These are phyloP conservation scores for Colletotrichum navitas DNA, from an alignment of 2,329 filamentous ascomycete genomes.

Conservation along the genomic window DNA sequence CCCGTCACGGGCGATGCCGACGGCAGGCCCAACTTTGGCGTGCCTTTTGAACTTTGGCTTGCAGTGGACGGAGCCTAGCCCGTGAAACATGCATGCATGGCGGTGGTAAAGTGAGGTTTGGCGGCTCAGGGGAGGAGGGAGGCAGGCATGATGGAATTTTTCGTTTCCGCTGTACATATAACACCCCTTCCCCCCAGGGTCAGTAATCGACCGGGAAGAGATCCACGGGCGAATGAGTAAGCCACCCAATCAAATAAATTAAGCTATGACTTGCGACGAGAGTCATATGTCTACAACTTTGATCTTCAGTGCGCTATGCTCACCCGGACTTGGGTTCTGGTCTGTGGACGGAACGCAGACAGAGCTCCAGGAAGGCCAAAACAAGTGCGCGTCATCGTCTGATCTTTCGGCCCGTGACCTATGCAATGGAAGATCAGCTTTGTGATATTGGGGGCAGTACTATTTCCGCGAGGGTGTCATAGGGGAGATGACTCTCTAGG, in stretches of 20 bases:
- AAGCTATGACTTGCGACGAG: constrained; percentile 2
- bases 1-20: constrained; percentile 63
- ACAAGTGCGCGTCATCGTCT: constrained; percentile 18
- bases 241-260: neutral
- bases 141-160: neutral
- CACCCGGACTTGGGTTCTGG: neutral
- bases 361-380: neutral
- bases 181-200: no score
- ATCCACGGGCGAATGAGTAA: neutral
- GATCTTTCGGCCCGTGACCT: neutral
- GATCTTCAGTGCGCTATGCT: neutral
- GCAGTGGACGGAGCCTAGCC: constrained; percentile 45
- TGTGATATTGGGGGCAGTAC: constrained; percentile 3
- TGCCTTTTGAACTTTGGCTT: constrained; percentile 43
- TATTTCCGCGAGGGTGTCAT: neutral
- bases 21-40: constrained; percentile 66
- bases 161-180: neutral
- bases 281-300: neutral
- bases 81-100: neutral
- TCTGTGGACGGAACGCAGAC: neutral
- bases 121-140: neutral
- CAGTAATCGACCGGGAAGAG: neutral
- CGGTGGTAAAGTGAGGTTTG: no score
- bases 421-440: neutral
- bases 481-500: no score